Percentiles rank a stretch among this genome's conserved stretches.
Conservation (phyloP, 1,284 basidiomycete species). For the Apiotrichum porosum region DNA sequence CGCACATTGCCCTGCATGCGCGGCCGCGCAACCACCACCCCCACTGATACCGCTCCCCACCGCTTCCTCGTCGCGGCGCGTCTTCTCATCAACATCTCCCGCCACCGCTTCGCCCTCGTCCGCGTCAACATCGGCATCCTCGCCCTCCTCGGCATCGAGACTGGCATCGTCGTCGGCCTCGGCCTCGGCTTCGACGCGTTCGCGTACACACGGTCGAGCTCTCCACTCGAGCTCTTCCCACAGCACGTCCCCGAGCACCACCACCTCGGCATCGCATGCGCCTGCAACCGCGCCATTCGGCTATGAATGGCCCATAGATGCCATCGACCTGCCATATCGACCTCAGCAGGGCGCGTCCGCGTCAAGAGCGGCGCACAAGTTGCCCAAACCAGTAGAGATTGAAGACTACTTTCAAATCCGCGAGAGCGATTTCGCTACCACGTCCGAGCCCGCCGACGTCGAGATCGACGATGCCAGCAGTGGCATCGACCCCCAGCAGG, state of each 20-base stretch:
- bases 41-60: not conserved
- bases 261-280: not conserved
- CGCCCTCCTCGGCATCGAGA: not conserved
- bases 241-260: not conserved
- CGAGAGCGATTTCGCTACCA: not conserved
- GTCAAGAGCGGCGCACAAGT: too few relatives aligned
- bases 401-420: conserved; percentile 4
- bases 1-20: too few relatives aligned
- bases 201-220: not conserved
- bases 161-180: not conserved
- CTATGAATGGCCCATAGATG: too few relatives aligned
- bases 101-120: too few relatives aligned
- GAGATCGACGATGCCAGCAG: not conserved
- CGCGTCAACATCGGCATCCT: not conserved
- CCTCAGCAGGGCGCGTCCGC: too few relatives aligned
- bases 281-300: too few relatives aligned
- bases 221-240: not conserved
- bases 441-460: not conserved
- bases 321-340: too few relatives aligned
- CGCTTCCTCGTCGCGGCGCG: not conserved
- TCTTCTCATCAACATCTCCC: too few relatives aligned
- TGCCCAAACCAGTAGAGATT: too few relatives aligned
- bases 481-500: not conserved
- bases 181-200: not conserved
- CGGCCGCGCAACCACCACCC: not conserved